Base-by-base conservation (phyloP, 192 early-diverging fungal species). In the Mortierella hygrophila region DNA sequence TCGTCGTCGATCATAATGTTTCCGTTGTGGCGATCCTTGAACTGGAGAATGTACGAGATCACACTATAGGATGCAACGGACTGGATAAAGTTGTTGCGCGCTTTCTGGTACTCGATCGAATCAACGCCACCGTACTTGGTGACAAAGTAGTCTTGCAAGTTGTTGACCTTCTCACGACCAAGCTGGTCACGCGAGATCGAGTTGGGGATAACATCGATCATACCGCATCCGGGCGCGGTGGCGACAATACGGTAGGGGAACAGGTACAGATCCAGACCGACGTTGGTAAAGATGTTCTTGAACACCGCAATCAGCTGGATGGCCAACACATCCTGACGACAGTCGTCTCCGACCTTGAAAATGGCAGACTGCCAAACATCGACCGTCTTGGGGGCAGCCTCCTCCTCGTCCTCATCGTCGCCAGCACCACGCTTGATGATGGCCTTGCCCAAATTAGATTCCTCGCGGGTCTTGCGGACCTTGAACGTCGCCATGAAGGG, bases 311-410 rank as follows among this genome's bases (percentile, higher is more conserved):
- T 99, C 80, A 99, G 91, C 90, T 99, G 99, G 70, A 99, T 88
- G 5, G 99, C 98, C 79, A 99, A 91, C 26, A 99, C 96, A 86
- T 99, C 99, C 89, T 99, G 99, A 41, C 99, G 94, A 90, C 99
- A 99, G 89, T 99, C 98, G 79, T 99, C 99, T 76, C 99, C 99
- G 63, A 99, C 98, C 92, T 99, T 99, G 93, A 99, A 99, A 76
- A 99, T 99, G 2, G 97, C 95, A 7, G 95, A 95, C 83, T 97
- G 94, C 89, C 95, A 94, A 5, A 94, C 90, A 78, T 92, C 83
- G 29, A 90, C 79, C 1, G 90, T 91, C 70, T 89, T 88, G 32
- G 87, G 88, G 10, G 75, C 73, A 5, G 81, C 42, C 13, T 88
- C 75, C 69, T 79, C 75, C 15, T 88, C 65, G 15, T 89, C 87